Percentiles rank a stretch among this genome's conserved stretches.
These are phyloP conservation scores for Dryas alaskensis DNA, from an alignment of 306 rosid genomes.

Conservation along the genomic window DNA sequence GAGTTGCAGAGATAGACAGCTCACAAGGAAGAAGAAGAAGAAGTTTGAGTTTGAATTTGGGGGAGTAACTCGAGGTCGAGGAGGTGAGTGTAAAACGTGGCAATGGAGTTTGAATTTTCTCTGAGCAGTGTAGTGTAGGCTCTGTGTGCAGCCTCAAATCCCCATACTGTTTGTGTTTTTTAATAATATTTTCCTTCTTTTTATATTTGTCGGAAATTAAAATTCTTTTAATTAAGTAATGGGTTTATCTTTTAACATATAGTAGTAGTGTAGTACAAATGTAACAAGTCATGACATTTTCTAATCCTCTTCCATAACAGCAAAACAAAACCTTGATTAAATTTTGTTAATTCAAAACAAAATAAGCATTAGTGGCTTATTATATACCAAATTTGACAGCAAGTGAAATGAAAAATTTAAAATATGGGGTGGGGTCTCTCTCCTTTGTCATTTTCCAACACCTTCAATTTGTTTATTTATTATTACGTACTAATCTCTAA, in stretches of 20 bases:
- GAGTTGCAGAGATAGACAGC: conserved; percentile 2
- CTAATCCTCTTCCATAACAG: no score
- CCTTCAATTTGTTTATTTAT: no score
- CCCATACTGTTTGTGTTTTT: background rate
- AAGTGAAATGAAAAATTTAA: no score
- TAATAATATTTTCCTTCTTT: background rate
- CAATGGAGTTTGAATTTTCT: conserved; percentile 38
- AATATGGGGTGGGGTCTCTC: no score
- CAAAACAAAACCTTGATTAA: background rate
- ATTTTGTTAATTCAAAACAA: background rate
- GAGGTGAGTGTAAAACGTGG: conserved; percentile 22
- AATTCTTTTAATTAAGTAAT: no score
- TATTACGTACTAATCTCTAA: no score
- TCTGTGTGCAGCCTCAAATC: background rate
- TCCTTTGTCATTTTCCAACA: no score
- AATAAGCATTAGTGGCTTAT: no score
- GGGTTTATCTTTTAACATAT: no score
- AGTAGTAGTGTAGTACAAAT: no score
- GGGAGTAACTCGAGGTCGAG: conserved; percentile 58
- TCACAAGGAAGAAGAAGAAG: background rate
- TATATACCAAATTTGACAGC: no score
- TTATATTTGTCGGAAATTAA: background rate
- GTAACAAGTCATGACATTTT: background rate
- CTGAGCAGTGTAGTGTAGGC: conserved; percentile 7
- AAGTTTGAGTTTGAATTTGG: conserved; percentile 21